Percentiles rank a stretch among this genome's conserved stretches.
Evolutionary conservation across 1,284 basidiomycete genomes (phyloP).

Genomic region (Porogramme epimiltina): DNA sequence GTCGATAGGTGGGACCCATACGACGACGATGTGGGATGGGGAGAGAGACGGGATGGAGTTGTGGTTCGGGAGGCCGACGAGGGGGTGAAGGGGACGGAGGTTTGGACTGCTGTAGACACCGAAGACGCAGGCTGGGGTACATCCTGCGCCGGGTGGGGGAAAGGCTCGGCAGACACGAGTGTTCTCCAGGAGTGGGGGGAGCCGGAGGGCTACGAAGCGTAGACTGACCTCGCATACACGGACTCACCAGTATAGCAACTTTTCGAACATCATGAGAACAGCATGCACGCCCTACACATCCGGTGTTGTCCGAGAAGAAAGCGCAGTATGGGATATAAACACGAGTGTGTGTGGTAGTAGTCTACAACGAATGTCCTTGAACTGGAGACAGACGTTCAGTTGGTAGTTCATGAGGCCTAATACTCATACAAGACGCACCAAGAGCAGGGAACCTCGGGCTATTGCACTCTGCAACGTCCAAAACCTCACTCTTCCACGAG

Average conservation of each 20-base stretch:
- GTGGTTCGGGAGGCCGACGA: background rate
- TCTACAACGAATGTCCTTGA: constrained; percentile 7
- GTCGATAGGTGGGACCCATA: constrained; percentile 5
- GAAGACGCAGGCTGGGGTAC: background rate
- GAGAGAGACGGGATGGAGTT: background rate
- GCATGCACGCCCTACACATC: background rate
- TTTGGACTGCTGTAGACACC: background rate
- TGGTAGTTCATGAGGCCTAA: background rate
- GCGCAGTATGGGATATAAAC: constrained; percentile 5
- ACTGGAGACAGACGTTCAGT: background rate
- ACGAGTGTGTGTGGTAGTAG: constrained; percentile 2
- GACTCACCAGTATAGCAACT: no score
- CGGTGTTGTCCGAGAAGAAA: background rate
- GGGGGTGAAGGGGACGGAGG: background rate
- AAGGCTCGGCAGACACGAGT: background rate
- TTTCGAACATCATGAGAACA: background rate
- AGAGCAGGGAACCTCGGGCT: background rate
- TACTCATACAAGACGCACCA: constrained; percentile 1
- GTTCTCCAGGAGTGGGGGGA: constrained; percentile 1
- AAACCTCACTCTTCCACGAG: constrained; percentile 21
- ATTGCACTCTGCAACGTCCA: background rate
- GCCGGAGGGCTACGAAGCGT: background rate
- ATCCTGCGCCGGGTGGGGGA: background rate
- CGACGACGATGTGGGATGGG: background rate
- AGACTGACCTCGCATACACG: background rate